Conservation (phyloP, 1,139 yeast species). For the Taphrina pruni region DNA sequence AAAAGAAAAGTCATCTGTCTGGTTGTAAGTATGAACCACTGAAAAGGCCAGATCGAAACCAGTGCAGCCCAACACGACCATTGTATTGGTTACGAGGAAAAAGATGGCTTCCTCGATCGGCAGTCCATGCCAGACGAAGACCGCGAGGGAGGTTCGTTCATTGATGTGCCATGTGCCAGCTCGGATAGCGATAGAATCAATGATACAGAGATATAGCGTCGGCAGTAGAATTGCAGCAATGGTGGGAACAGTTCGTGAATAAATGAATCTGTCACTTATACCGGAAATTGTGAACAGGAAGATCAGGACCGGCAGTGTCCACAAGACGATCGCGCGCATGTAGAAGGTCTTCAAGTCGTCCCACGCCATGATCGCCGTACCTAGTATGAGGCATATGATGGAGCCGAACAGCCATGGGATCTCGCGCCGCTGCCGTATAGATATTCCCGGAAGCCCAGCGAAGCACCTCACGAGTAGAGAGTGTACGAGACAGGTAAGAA, state of each 20-base stretch:
- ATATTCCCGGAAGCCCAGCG: conserved; percentile 32
- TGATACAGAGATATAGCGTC: conserved; percentile 35
- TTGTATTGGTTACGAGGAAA: conserved; percentile 33
- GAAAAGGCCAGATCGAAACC: conserved; percentile 39
- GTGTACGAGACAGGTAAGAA: conserved; percentile 24
- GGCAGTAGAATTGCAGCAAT: conserved; percentile 23
- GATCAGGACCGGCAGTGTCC: conserved; percentile 39
- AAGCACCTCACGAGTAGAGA: conserved; percentile 24
- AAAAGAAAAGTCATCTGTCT: conserved; percentile 18
- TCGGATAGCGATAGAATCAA: conserved; percentile 39
- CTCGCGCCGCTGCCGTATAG: conserved; percentile 9
- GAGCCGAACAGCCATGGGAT: neutral
- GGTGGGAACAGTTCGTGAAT: conserved; percentile 10
- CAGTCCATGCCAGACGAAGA: conserved; percentile 31
- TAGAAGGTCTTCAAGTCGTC: conserved; percentile 30
- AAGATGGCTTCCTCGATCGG: conserved; percentile 41
- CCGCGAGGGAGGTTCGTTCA: conserved; percentile 26
- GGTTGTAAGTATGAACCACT: conserved; percentile 26
- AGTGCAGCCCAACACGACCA: conserved; percentile 41
- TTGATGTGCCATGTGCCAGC: conserved; percentile 41
- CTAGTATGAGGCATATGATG: neutral
- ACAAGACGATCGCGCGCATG: conserved; percentile 35
- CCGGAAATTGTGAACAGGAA: conserved; percentile 36
- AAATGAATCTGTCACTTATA: conserved; percentile 17
- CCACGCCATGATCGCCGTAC: conserved; percentile 1